Base-by-base conservation (phyloP, 2,329 filamentous ascomycete genomes). In the Fusarium algeriense region DNA sequence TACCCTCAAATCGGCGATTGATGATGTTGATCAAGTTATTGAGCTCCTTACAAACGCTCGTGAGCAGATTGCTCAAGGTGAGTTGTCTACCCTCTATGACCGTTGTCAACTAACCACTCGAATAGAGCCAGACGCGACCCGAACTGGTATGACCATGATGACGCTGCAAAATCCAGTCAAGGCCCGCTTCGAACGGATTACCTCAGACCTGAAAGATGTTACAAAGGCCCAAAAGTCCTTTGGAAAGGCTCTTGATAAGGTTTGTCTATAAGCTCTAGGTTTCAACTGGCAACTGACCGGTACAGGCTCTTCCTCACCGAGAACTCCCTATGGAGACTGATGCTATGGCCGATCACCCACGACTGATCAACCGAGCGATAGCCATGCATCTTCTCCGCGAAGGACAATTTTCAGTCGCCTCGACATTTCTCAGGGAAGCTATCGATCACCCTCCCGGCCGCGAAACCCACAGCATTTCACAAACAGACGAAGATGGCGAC, bases 381-480 rank as follows among this genome's bases (percentile, higher is more conserved):
- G 93, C 93, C 13, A 98, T 98, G 94, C 96, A 99, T 78, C 88
- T 99, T 26, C 87, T 99, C 41, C 93, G 96, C 43, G 95, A 98
- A 82, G 96, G 96, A 52, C 93, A 97, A 78, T 99, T 99, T 80
- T 87, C 87, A 26, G 95, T 97, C 4, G 95, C 95, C 15, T 90
- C 91, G 19, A 94, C 91, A 3, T 98, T 99, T 75, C 89, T 97
- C 52, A 84, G 87, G 17, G 96, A 98, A 84, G 89, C 84, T 19
- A 81, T 84, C 64, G 80, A 84, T 45, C 78, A 82, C n/a, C 77
- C 78, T 43, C 68, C 34, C 41, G 74, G 43, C 64, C 79, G 37
- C 54, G 72, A 67, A 64, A 63, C 44, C 35, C 67, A 60, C 35
- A 35, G 50, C 61, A 69, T 63, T 43, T 68, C 46, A 50, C 76